Evolutionary conservation across 257 asterid genomes (phyloP), one percentile per base, ranked within the genome.

Genomic region (Fraxinus excelsior): DNA sequence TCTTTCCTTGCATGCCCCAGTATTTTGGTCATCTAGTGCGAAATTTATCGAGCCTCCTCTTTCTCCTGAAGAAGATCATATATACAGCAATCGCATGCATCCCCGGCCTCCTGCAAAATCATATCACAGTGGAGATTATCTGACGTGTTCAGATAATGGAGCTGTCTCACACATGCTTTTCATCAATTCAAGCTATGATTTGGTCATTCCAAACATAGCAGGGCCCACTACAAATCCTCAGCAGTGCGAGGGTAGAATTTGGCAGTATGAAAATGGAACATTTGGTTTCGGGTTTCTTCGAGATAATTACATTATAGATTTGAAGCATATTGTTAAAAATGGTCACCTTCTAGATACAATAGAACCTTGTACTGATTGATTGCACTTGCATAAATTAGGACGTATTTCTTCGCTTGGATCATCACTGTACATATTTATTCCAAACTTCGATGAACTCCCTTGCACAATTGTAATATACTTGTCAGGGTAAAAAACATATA

Each of bases 261-360:
- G 96, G 97, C 90, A 80, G 81, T 92, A 92, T 66, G 78, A 67
- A 74, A 85, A 92, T 70, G 97, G 97, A 70, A 87, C 93, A 6
- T 87, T 88, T 62, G 99, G 99, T 44, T 94, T 90, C 73, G 99
- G 98, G 40, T 91, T 92, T 83, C 89, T 90, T 74, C 86, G 93
- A 56, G 88, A 92, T 71, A 70, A 85, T 76, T 82, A 80, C 68
- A 78, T 89, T 67, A 69, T 89, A 58, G 98, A 94, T 88, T 70
- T 94, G 82, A 91, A 86, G 88, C 94, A 80, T 77, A 84, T 94
- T 38, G 89, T 88, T 21, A 76, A 40, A 75, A 80, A 89, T 73
- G 96, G 92, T 29, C 81, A 38, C 70, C 78, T 92, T 73, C 80
- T 90, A 44, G 96, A 91, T 79, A 44, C 87, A 1, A 51, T 84